Evolutionary conservation across 116 monocot genomes (phyloP), one percentile per base, ranked within the genome.

Genomic region (Cymodocea nodosa): DNA sequence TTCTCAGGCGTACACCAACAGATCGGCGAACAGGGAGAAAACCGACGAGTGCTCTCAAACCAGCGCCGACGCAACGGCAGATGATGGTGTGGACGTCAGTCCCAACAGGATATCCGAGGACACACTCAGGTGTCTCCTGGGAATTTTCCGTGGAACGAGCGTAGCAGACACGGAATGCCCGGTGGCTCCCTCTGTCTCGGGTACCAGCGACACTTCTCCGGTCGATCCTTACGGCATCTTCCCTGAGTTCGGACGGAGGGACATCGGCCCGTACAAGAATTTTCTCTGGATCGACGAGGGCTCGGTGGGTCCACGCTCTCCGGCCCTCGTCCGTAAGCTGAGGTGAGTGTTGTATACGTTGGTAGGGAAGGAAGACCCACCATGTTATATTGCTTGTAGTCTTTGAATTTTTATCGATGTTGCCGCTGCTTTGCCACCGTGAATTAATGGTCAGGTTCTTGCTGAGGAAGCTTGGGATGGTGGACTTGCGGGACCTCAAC

Each of bases 81-180:
- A 57, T 35, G 81, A 76, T n/a, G 30, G 30, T 23, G 73, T 73
- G 15, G 74, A 36, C 12, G 74, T 67, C 30, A 60, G 65, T 8
- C 76, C 93, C 36, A 93, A 93, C 73, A 86, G 75, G 69, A 66
- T 94, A 24, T 94, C 94, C 7, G 94, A 89, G 73, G 84, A 80
- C 40, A 76, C 82, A 19, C 60, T 94, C 57, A 84, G 74, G 57
- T 94, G 94, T 61, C 79, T 94, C 2, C 19, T 84, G 68, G 77
- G 68, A 51, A 89, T 94, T 66, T 84, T 84, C 69, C 70, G 74
- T 34, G 79, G 60, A 60, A 78, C 71, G 52, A 74, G 50, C 39
- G 36, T 30, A 23, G 39, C 23, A 56, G 30, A 30, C 30, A 30
- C 48, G 6, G 75, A 76, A 0, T 55, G 60, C 22, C 76, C 72